A percentile compares a stretch with the other conserved stretches of the same genome.
phyloP scores from a whole-genome alignment of 169 alveolate species.

The Cryptosporidium meleagridis region DNA sequence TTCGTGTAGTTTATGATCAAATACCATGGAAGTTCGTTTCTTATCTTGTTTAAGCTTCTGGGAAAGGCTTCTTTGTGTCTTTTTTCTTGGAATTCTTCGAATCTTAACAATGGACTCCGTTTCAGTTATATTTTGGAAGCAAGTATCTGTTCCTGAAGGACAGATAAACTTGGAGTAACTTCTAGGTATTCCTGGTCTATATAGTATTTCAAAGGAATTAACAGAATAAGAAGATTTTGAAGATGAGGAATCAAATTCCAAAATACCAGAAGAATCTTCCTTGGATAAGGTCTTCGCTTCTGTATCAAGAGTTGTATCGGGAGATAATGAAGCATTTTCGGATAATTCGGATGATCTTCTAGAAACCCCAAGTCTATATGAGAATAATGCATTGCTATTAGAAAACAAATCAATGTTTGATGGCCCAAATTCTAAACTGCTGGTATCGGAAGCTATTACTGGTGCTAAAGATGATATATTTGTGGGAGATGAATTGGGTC shows the following conservation, averaged over 20 bases:
- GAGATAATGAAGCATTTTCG: background rate
- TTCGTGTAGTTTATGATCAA: conserved; percentile 63
- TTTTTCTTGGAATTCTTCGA: conserved; percentile 2
- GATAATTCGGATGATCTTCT: conserved; percentile 15
- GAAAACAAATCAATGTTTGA: background rate
- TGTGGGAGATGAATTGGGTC: conserved; percentile 62
- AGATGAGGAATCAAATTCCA: background rate
- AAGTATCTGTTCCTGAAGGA: conserved; percentile 43
- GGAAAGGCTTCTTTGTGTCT: background rate
- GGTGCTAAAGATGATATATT: conserved; percentile 16
- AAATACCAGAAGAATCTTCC: background rate
- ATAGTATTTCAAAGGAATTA: background rate
- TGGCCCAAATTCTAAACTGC: conserved; percentile 34
- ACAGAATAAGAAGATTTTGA: background rate
- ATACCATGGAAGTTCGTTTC: background rate
- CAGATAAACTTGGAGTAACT: conserved; percentile 43
- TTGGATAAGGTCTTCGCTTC: background rate
- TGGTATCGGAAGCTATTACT: conserved; percentile 40
- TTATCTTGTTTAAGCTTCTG: background rate
- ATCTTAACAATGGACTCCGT: background rate
- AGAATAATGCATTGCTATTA: background rate
- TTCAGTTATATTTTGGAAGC: background rate
- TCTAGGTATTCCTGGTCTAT: conserved; percentile 72
- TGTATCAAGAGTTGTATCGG: background rate
- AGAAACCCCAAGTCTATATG: conserved; percentile 17